Conservation (phyloP, 306 rosid genomes). For the Lablab purpureus region DNA sequence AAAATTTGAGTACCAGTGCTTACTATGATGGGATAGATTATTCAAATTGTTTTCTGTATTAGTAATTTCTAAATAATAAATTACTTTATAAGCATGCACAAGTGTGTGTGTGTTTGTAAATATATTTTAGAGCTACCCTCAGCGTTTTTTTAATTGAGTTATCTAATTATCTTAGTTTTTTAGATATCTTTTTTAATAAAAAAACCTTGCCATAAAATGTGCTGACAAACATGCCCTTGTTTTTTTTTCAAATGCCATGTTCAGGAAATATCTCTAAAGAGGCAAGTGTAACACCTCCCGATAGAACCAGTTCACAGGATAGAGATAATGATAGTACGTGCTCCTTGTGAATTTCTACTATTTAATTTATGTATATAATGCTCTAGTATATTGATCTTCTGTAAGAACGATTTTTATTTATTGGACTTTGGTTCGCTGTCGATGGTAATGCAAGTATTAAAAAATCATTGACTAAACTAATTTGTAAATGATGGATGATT, state of each 20-base stretch:
- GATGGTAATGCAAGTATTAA: conserved; percentile 20
- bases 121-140: neutral
- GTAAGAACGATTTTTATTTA: neutral
- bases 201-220: neutral
- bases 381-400: conserved; percentile 30
- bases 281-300: conserved; percentile 33
- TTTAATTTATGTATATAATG: conserved; percentile 9
- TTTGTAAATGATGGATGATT: neutral
- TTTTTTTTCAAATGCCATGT: conserved; percentile 31
- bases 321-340: conserved; percentile 59
- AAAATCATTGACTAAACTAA: neutral
- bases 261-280: conserved; percentile 55
- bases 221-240: neutral
- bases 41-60: conserved; percentile 3
- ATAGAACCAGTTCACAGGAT: conserved; percentile 52
- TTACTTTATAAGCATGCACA: neutral
- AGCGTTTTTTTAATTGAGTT: neutral
- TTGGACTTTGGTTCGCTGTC: conserved; percentile 3
- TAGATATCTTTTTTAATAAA: neutral
- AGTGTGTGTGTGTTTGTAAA: neutral
- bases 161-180: neutral
- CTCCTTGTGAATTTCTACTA: conserved; percentile 28
- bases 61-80: neutral
- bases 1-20: neutral
- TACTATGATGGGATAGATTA: neutral